phyloP scores from a whole-genome alignment of 768 basidiomycete species.

The Suillus sp. region DNA sequence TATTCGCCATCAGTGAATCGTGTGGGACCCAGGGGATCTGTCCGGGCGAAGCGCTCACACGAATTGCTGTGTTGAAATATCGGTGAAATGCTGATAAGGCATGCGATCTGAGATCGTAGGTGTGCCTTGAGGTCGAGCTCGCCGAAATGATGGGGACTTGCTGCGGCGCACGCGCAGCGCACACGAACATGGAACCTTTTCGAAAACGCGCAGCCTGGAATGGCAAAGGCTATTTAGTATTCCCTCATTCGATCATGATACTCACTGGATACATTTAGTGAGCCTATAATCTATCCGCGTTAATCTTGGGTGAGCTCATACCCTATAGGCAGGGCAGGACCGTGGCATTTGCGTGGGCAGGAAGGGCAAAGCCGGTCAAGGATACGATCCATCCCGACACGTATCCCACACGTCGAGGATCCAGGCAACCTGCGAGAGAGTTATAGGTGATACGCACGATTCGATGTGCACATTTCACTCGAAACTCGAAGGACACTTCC shows the following conservation, averaged over 20 bases:
- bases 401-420: constrained; percentile 8
- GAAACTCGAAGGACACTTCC: not conserved
- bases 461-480: not conserved
- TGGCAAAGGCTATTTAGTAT: constrained; percentile 16
- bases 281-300: constrained; percentile 10
- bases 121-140: constrained; percentile 25
- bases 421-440: not conserved
- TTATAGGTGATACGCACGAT: not conserved
- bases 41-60: not conserved
- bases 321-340: not conserved
- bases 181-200: constrained; percentile 27
- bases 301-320: constrained; percentile 12
- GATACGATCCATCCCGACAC: not conserved
- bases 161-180: constrained; percentile 17
- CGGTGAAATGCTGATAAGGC: constrained; percentile 34
- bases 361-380: not conserved
- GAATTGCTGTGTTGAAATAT: constrained; percentile 19
- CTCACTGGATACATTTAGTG: constrained; percentile 7
- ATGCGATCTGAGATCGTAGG: constrained; percentile 30
- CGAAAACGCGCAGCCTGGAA: constrained; percentile 24
- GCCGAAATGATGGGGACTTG: constrained; percentile 19
- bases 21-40: not conserved
- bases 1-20: constrained; percentile 5
- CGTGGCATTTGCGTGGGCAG: not conserved
- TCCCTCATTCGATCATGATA: constrained; percentile 18